Evolutionary conservation across 495 filamentous ascomycete species (phyloP), one percentile per base, ranked within the genome.

Genomic region (Aspergillus avenaceus): DNA sequence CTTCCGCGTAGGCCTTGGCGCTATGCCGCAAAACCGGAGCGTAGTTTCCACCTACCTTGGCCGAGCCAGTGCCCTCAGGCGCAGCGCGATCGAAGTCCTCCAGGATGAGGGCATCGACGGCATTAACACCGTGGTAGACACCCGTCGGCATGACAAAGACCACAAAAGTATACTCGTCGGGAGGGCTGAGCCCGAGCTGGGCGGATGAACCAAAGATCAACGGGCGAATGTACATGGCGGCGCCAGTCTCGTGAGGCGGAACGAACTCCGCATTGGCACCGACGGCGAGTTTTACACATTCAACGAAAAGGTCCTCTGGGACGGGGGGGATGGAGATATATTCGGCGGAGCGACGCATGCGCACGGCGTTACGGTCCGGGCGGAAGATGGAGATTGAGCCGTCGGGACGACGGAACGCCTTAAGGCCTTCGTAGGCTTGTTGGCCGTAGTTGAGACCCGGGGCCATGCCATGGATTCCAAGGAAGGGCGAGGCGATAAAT

Each of bases 341-440:
- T 19, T 78, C 78, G 34, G 88, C 86, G 9, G 83, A 88, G 67
- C 86, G 79, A 55, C 83, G 80, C 79, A 96, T 81, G 43, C 91
- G 87, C n/a, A 58, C 69, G 8, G 91, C 91, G 63, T 96, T 95
- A 53, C 81, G 75, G 53, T 79, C 73, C 0, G 91, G 87, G 13
- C 91, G 87, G 79, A 96, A 96, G 55, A 95, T 76, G 53, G 81
- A 76, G 63, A 96, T 87, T 25, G 69, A 59, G 46, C 72, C 59
- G 55, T 79, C 65, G 28, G 75, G 72, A 27, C 78, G 76, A 28
- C 91, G 88, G 78, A 95, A 95, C 44, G 91, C 89, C 66, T 96
- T 97, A 48, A 96, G 78, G 8, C 91, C 91, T 59, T 96, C 91
- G 77, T 91, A 96, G 41, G 88, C 91, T 73, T 96, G 91, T 57